Evolutionary conservation across 2,329 filamentous ascomycete genomes (phyloP).

Genomic region (Fusarium nodosum): DNA sequence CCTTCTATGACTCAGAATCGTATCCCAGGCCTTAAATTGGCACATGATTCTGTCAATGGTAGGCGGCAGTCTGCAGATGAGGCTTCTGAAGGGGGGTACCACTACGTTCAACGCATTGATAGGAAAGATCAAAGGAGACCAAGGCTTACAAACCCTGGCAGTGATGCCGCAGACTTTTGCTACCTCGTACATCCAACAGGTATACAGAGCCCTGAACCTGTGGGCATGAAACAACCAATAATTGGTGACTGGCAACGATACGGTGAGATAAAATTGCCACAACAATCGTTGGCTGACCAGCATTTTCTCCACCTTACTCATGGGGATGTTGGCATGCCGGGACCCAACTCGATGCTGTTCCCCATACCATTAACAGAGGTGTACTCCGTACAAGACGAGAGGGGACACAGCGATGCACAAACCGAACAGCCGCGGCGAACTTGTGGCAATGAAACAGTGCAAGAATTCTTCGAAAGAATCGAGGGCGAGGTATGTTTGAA

Average conservation of each 20-base stretch:
- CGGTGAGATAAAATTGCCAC: neutral
- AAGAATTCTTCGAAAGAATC: slow-evolving; percentile 49
- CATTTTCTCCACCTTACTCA: neutral
- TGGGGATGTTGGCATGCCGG: neutral
- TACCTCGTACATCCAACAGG: neutral
- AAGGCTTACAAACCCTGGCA: neutral
- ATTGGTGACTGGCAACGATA: slow-evolving; percentile 2
- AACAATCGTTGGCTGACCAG: neutral
- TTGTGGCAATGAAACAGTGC: slow-evolving; percentile 40
- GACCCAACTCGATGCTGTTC: neutral
- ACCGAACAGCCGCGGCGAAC: neutral
- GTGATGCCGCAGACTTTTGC: neutral
- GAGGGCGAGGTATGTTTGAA: slow-evolving; percentile 42
- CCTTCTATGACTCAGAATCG: neutral
- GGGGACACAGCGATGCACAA: neutral
- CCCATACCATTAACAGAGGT: neutral
- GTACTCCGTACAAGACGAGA: neutral
- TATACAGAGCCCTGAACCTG: neutral
- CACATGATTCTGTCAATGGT: neutral
- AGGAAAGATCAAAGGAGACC: neutral
- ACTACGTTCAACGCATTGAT: slow-evolving; percentile 7
- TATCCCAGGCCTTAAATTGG: neutral
- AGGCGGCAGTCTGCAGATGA: neutral
- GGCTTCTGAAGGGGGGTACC: slow-evolving; percentile 13
- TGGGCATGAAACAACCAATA: neutral